Base-by-base conservation (phyloP, 352 stramenopile genomes). In the Blastocystis sp. region DNA sequence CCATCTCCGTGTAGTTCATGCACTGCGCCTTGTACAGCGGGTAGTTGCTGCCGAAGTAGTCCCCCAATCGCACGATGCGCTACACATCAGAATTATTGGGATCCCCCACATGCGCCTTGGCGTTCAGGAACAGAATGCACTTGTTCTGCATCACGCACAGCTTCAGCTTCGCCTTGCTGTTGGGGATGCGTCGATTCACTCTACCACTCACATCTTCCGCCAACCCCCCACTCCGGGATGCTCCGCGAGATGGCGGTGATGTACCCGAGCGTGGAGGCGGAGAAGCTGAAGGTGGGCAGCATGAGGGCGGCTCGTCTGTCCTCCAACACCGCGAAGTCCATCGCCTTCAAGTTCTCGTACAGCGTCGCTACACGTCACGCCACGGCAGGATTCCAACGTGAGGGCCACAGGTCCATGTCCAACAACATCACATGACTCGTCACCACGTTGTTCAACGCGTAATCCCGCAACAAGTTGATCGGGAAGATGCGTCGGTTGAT, bases 401-500 rank as follows among this genome's bases (percentile, higher is more conserved):
- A 61, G 4, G 78, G 78, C 78, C 78, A 88, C 23, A 88, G 19
- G 23, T 88, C 78, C 78, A 88, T 88, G 23, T 88, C 78, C 34
- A 79, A 45, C 52, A 77, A 67, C 21, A 76, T 67, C 23, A 77
- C 62, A 78, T 88, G 78, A 4, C 59, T 88, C 19, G 78, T 88
- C 9, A 67, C 67, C 19, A 64, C 56, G 60, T 88, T 76, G 4
- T 34, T 38, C 28, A 88, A 64, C 0, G 78, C 78, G 3, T 67
- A 9, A 34, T 88, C 67, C 4, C 78, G 64, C 0, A 88, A 28
- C 43, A 61, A 28, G 48, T 88, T 88, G 52, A 88, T 88, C n/a
- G 78, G 78, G 48, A 69, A 88, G 43, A 84, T 62, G 23, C 23
- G 23, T 48, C 48, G 56, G 23, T 9, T 64, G 19, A 5, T 84